A percentile compares a stretch with the other conserved stretches of the same genome.
phyloP scores from a whole-genome alignment of 1,139 yeast genomes.

The Taphrina wiesneri region DNA sequence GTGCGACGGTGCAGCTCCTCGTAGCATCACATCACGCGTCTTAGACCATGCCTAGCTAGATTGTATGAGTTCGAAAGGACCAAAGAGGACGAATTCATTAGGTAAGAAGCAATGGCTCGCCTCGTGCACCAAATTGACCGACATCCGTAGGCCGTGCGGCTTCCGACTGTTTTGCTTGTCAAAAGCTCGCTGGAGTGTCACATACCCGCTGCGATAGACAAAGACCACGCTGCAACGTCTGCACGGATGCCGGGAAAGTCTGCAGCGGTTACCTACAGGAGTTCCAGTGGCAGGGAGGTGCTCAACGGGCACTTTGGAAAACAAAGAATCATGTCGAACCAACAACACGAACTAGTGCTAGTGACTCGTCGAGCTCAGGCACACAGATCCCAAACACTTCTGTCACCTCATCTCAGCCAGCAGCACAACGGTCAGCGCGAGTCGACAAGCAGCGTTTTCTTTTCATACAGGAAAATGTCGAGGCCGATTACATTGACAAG shows the following conservation, averaged over 20 bases:
- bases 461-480: not conserved
- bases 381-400: not conserved
- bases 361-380: not conserved
- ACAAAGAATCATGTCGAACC: not conserved
- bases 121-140: not conserved
- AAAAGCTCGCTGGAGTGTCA: not conserved
- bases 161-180: slow-evolving; percentile 8
- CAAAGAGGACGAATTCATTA: slow-evolving; percentile 7
- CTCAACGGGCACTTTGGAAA: slow-evolving; percentile 6
- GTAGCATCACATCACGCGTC: not conserved
- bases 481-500: slow-evolving; percentile 12
- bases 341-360: not conserved
- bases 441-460: not conserved
- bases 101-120: not conserved
- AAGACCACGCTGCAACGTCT: slow-evolving; percentile 15
- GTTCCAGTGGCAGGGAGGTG: slow-evolving; percentile 17
- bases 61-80: not conserved
- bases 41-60: not conserved
- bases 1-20: not conserved
- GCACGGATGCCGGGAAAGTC: slow-evolving; percentile 7
- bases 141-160: slow-evolving; percentile 6
- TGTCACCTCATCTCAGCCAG: not conserved
- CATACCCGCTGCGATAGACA: slow-evolving; percentile 1
- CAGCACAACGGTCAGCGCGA: not conserved
- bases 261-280: slow-evolving; percentile 12